These are phyloP conservation scores for Nothophytophthora sp. DNA, from an alignment of 352 stramenopile genomes.

Conservation along the genomic window DNA sequence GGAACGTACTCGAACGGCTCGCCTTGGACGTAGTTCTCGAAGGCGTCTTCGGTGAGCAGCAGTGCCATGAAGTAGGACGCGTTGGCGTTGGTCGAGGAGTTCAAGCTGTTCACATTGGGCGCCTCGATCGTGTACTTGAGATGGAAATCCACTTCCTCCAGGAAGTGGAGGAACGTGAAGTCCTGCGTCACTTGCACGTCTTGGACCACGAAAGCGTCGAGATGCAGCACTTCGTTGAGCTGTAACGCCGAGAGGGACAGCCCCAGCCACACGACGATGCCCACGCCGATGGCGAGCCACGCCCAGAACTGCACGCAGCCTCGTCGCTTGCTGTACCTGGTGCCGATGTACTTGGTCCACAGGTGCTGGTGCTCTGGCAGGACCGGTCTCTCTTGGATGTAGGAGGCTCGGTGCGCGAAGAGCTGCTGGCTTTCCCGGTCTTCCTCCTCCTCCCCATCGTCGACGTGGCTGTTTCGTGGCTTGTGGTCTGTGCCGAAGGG, in stretches of 20 bases:
- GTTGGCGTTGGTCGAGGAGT: constrained; percentile 12
- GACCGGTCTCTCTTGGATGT: constrained; percentile 36
- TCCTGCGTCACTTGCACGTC: constrained; percentile 53
- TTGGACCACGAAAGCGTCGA: constrained; percentile 58
- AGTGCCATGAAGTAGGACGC: constrained; percentile 51
- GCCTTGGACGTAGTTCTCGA: constrained; percentile 47
- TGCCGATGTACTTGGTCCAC: constrained; percentile 55
- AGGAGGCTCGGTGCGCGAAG: constrained; percentile 22
- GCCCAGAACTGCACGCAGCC: constrained; percentile 37
- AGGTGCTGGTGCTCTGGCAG: constrained; percentile 36
- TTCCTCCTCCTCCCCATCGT: constrained; percentile 67
- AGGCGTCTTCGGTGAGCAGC: constrained; percentile 54
- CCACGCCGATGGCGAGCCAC: constrained; percentile 38
- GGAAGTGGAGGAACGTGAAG: constrained; percentile 60
- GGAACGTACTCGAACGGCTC: constrained; percentile 44
- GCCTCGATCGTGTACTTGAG: constrained; percentile 56
- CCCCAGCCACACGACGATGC: constrained; percentile 28
- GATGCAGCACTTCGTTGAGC: constrained; percentile 63
- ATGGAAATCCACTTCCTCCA: constrained; percentile 62
- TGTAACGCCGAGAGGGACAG: constrained; percentile 36
- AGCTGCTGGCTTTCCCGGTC: constrained; percentile 22
- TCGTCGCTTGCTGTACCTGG: constrained; percentile 36
- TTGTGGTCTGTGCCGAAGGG: constrained; percentile 10
- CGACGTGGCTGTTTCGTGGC: constrained; percentile 43
- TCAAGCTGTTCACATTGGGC: constrained; percentile 12